Percentiles rank a stretch among this genome's conserved stretches.
Evolutionary conservation across 148 eudicot species (phyloP).

Genomic region (Gaultheria prostrata): DNA sequence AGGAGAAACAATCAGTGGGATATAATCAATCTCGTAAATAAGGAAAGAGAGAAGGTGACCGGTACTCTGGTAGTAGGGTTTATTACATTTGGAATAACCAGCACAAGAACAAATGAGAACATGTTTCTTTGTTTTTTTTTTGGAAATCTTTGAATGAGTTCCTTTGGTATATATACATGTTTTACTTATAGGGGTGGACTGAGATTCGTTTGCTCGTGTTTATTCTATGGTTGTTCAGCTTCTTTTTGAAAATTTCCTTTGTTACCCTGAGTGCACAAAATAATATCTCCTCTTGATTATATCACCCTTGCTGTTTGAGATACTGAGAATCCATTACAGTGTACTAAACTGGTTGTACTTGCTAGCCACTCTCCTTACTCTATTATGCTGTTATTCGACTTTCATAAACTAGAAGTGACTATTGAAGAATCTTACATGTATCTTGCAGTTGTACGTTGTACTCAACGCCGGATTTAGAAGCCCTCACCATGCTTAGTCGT

Average conservation of each 20-base stretch:
- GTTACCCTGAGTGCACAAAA: not conserved
- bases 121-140: no score
- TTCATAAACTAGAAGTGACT: not conserved
- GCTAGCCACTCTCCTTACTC: not conserved
- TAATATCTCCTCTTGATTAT: not conserved
- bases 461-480: slow-evolving; percentile 12
- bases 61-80: no score
- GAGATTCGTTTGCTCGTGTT: not conserved
- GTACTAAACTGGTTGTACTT: no score
- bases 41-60: no score
- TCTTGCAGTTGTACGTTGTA: slow-evolving; percentile 2
- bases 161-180: not conserved
- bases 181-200: not conserved
- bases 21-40: no score
- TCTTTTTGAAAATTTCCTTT: no score
- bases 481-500: slow-evolving; percentile 31
- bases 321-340: slow-evolving; percentile 1
- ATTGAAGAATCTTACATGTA: not conserved
- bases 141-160: no score
- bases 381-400: slow-evolving; percentile 7
- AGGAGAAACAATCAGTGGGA: no score
- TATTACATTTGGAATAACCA: no score
- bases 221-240: no score
- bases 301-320: not conserved
- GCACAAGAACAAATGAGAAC: no score